These are phyloP conservation scores for Bolboschoenoplectus hybrid DNA, from an alignment of 202 grass and related monocot genomes.

Conservation along the genomic window DNA sequence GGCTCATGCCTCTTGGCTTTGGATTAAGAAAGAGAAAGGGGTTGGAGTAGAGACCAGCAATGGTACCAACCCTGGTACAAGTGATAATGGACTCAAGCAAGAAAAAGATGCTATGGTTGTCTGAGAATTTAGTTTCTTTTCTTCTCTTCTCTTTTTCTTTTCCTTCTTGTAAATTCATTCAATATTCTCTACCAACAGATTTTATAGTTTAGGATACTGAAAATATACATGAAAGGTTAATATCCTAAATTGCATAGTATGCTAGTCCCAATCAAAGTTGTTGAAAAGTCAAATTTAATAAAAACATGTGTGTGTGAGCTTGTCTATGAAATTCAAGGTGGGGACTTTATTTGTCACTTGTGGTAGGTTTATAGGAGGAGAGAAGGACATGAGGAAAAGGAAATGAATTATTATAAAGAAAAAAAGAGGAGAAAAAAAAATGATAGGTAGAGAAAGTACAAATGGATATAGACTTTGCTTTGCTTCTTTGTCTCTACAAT, in stretches of 20 bases:
- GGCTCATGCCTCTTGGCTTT: conserved; percentile 36
- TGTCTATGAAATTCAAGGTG: neutral
- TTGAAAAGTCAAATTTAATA: conserved; percentile 24
- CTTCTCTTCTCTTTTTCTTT: neutral
- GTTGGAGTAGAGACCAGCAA: conserved; percentile 22
- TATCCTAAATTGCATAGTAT: neutral
- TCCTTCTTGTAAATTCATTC: conserved; percentile 23
- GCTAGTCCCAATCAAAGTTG: neutral
- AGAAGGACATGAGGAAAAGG: conserved; percentile 15
- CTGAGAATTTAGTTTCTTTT: conserved; percentile 28
- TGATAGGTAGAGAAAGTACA: conserved; percentile 21
- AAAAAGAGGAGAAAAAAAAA: neutral
- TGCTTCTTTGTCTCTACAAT: neutral
- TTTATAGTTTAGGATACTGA: conserved; percentile 8
- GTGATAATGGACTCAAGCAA: conserved; percentile 10
- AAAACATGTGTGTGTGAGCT: neutral
- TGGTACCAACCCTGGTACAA: conserved; percentile 19
- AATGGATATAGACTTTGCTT: neutral
- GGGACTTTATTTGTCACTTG: neutral
- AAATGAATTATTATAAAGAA: neutral
- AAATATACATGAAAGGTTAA: conserved; percentile 1
- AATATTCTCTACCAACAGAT: neutral
- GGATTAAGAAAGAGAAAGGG: conserved; percentile 19
- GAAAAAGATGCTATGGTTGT: conserved; percentile 43
- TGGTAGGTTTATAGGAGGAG: neutral